Base-by-base conservation (phyloP, 345 rosid species). In the Eutrema japonicum region DNA sequence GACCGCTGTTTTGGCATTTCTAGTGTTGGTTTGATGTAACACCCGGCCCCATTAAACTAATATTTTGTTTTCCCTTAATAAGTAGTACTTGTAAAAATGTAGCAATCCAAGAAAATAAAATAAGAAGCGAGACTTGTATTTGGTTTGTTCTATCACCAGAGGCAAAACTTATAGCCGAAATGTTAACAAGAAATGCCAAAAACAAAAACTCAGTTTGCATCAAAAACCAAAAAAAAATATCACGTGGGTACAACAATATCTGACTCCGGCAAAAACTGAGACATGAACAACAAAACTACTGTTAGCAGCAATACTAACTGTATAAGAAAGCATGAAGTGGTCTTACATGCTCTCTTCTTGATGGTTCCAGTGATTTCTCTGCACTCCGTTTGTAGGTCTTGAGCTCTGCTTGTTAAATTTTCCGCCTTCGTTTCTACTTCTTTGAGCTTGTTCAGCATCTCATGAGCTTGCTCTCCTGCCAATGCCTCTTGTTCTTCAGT, bases 211-310 rank as follows among this genome's bases (percentile, higher is more conserved):
- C 61, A 43, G 63, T 56, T 59, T 68, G 27, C 16, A 68, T 14
- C 26, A 27, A 45, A 60, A 43, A 49, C 14, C 59, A 48, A 64
- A 64, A 73, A 16, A 18, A 10, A 50, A 27, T 30, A 18, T 75
- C 76, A 91, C 8, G 97, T 91, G 69, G 97, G 97, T 51, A 85
- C 87, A 77, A 77, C 79, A 72, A 29, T 67, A 72, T 77, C 78
- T 0, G 74, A 42, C 52, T 64, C 76, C 46, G 87, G 79, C 11
- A 82, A 80, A 63, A 84, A 56, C 77, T 79, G 84, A 76, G 58
- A 72, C 68, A 81, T 37, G 62, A 83, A 52, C 26, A 79, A 61
- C 84, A 82, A 70, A 70, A 82, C 73, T 56, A 84, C 88, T 11
- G 61, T 41, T 66, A 66, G 30, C 68, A 89, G 79, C 74, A 89